phyloP scores from a whole-genome alignment of 495 filamentous ascomycete species.

The Stereocaulon alpinum region DNA sequence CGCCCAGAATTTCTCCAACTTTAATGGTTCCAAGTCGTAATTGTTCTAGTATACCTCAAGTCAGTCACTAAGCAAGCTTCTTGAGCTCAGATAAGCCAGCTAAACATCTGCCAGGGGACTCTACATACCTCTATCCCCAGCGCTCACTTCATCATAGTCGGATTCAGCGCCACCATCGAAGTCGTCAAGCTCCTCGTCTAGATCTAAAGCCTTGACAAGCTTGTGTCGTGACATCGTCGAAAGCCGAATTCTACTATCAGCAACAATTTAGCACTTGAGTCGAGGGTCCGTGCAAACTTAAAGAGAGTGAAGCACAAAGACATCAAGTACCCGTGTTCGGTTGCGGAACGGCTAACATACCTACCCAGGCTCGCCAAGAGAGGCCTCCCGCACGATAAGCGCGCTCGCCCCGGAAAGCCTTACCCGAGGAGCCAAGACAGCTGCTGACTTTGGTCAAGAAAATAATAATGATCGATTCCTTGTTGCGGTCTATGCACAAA shows the following conservation, averaged over 20 bases:
- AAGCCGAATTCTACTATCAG: not conserved
- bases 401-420: not conserved
- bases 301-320: not conserved
- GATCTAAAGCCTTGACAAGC: slow-evolving; percentile 48
- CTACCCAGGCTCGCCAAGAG: not conserved
- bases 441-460: not conserved
- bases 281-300: not conserved
- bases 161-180: slow-evolving; percentile 43
- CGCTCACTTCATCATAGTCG: slow-evolving; percentile 38
- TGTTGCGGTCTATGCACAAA: too few species aligned
- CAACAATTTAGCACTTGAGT: not conserved
- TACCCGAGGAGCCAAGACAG: not conserved
- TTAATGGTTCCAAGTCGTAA: slow-evolving; percentile 45
- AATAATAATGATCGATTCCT: not conserved
- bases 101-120: not conserved
- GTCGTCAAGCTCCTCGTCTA: slow-evolving; percentile 51
- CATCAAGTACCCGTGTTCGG: not conserved
- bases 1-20: slow-evolving; percentile 45
- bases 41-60: slow-evolving; percentile 31
- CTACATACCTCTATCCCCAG: slow-evolving; percentile 48
- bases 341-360: not conserved
- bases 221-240: slow-evolving; percentile 52
- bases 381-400: slow-evolving; percentile 1
- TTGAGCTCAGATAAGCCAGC: slow-evolving; percentile 6
- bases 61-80: slow-evolving; percentile 17